Conservation (phyloP, 768 basidiomycete species). For the Cystobasidiopsis lactophilus region DNA sequence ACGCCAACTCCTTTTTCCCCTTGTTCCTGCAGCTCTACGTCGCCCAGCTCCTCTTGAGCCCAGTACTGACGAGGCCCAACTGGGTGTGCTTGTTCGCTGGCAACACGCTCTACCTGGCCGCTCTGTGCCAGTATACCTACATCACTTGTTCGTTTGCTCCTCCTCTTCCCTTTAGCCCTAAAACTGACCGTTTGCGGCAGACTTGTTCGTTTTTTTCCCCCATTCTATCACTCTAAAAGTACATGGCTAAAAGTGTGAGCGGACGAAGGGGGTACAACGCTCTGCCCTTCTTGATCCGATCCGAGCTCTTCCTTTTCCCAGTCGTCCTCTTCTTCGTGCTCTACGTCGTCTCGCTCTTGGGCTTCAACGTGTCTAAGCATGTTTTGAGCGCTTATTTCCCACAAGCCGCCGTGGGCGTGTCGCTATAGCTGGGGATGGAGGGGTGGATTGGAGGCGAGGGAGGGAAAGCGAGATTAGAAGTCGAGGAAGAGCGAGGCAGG, state of each 20-base stretch:
- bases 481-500: too few relatives aligned
- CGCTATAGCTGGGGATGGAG: neutral
- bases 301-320: slow-evolving; percentile 75
- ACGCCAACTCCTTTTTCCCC: slow-evolving; percentile 92
- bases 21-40: slow-evolving; percentile 74
- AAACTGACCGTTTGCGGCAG: neutral
- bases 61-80: slow-evolving; percentile 56
- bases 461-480: too few relatives aligned
- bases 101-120: slow-evolving; percentile 65
- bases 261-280: slow-evolving; percentile 28
- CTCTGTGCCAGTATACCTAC: slow-evolving; percentile 65
- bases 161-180: neutral
- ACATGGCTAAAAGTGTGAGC: too few relatives aligned
- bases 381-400: slow-evolving; percentile 57
- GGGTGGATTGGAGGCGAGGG: too few relatives aligned
- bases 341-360: slow-evolving; percentile 66
- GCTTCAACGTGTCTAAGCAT: slow-evolving; percentile 71
- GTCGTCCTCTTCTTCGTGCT: slow-evolving; percentile 64
- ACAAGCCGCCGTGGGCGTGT: neutral
- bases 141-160: slow-evolving; percentile 31
- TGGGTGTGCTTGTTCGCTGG: slow-evolving; percentile 91
- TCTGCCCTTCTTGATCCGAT: slow-evolving; percentile 77
- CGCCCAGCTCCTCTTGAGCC: slow-evolving; percentile 64
- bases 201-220: neutral
- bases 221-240: neutral